Evolutionary conservation across 1,139 yeast genomes (phyloP), one percentile per base, ranked within the genome.

Genomic region (Protomyces pachydermus): DNA sequence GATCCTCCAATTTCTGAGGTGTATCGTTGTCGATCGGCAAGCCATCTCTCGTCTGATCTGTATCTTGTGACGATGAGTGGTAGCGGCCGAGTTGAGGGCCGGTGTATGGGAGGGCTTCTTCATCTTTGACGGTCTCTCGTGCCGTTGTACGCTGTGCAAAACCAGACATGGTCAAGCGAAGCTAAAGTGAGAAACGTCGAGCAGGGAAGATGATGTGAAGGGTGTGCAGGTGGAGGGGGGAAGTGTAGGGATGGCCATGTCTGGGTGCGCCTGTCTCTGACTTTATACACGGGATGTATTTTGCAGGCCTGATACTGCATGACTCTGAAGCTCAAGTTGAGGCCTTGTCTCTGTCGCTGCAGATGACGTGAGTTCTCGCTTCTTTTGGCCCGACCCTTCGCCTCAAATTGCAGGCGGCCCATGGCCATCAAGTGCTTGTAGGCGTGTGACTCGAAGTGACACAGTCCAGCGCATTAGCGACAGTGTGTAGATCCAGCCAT

Each of bases 1-100:
- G 56, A 18, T 58, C 62, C 32, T 50, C 37, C 34, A 58, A n/a
- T 35, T 58, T 58, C 53, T 58, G 62, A 3, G 62, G 62, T n/a
- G 62, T 58, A 20, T 39, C 28, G 35, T 58, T 58, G 45, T 58
- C 62, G 4, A 58, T 18, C 18, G 54, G 56, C 20, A 16, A 5
- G 12, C 25, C 25, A 12, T 38, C 16, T 14, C 8, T 14, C n/a
- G 48, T 10, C 53, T 52, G 51, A 14, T 58, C 62, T 8, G 32
- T 39, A 16, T 42, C 53, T 10, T 34, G 48, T 5, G 61, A 48
- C 45, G 51, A 50, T 9, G 62, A 58, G 20, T 51, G 46, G 56
- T 39, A 52, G 6, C 62, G 56, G 10, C 62, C 62, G 51, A 58
- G 23, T 45, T 58, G 62, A 1, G 56, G 48, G 14, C 42, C 42